Evolutionary conservation across 2,329 filamentous ascomycete genomes (phyloP).

Genomic region (Sphaerulina musiva): DNA sequence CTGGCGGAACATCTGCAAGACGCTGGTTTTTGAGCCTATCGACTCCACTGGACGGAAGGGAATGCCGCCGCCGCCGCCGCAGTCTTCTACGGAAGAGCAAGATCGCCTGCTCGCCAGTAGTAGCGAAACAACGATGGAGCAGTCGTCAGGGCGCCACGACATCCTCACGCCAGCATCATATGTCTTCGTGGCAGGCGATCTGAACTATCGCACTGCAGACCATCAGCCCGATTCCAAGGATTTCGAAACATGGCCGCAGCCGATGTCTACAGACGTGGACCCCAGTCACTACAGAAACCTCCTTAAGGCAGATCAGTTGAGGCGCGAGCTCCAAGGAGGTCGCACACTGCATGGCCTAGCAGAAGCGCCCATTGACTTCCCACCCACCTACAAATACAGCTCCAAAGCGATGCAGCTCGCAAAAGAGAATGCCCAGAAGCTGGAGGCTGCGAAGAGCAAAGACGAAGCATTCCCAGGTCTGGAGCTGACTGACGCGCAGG

Average conservation of each 20-base stretch:
- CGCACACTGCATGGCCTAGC: slow-evolving; percentile 70
- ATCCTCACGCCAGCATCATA: slow-evolving; percentile 71
- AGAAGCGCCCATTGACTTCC: slow-evolving; percentile 70
- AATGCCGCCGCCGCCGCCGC: slow-evolving; percentile 14
- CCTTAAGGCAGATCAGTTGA: slow-evolving; percentile 71
- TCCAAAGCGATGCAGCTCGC: slow-evolving; percentile 34
- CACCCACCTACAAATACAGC: slow-evolving; percentile 90
- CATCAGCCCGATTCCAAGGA: slow-evolving; percentile 55
- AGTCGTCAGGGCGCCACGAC: slow-evolving; percentile 15
- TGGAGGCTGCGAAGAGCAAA: slow-evolving; percentile 7
- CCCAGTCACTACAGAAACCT: slow-evolving; percentile 61
- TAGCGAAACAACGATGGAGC: neutral
- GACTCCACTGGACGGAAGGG: slow-evolving; percentile 5
- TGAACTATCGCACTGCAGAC: slow-evolving; percentile 86
- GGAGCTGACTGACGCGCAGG: slow-evolving; percentile 17
- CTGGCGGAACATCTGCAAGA: slow-evolving; percentile 76
- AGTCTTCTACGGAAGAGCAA: slow-evolving; percentile 17
- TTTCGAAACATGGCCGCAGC: slow-evolving; percentile 55
- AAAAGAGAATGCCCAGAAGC: slow-evolving; percentile 25
- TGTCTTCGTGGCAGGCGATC: slow-evolving; percentile 81
- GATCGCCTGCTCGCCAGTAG: slow-evolving; percentile 14
- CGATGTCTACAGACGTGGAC: slow-evolving; percentile 43
- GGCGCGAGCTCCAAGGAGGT: slow-evolving; percentile 59
- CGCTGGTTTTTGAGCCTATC: slow-evolving; percentile 59
- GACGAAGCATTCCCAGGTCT: slow-evolving; percentile 17